phyloP scores from a whole-genome alignment of 2,329 filamentous ascomycete species.

The Colletotrichum ledebouriae region DNA sequence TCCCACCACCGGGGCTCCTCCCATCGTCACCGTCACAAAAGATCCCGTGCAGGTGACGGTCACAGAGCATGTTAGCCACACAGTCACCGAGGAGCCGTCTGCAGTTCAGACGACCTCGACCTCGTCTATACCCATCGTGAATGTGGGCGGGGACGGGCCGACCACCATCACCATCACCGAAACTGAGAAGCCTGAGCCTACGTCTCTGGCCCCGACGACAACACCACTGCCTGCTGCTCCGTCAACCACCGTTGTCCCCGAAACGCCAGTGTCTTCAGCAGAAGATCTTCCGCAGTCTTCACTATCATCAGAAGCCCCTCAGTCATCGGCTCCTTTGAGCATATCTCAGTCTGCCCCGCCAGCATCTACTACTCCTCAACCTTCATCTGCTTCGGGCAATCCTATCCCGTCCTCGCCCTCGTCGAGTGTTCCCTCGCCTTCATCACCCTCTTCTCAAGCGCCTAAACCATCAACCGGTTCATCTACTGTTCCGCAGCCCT shows the following conservation, averaged over 20 bases:
- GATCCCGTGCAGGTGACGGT: constrained; percentile 47
- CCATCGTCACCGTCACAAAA: constrained; percentile 49
- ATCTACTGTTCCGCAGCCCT: background rate
- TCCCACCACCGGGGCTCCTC: constrained; percentile 40
- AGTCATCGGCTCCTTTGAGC: background rate
- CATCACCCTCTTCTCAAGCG: background rate
- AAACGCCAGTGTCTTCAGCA: constrained; percentile 7
- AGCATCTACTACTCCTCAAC: constrained; percentile 1
- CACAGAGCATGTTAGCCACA: constrained; percentile 48
- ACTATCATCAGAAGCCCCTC: background rate
- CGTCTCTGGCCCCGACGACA: constrained; percentile 6
- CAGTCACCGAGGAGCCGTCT: constrained; percentile 44
- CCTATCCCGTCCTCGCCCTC: background rate
- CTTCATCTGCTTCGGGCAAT: background rate
- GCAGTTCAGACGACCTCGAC: constrained; percentile 43
- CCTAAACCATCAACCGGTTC: background rate
- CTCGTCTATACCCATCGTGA: constrained; percentile 50
- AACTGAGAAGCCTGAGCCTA: constrained; percentile 14
- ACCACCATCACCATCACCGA: constrained; percentile 37
- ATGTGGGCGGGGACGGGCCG: constrained; percentile 43
- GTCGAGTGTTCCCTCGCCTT: background rate
- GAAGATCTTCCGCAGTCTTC: background rate
- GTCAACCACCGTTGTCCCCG: background rate
- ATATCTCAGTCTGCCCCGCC: background rate
- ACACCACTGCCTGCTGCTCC: constrained; percentile 9